A percentile compares a stretch with the other conserved stretches of the same genome.
phyloP scores from a whole-genome alignment of 2,329 filamentous ascomycete genomes.

The Trematosphaeria pertusa region DNA sequence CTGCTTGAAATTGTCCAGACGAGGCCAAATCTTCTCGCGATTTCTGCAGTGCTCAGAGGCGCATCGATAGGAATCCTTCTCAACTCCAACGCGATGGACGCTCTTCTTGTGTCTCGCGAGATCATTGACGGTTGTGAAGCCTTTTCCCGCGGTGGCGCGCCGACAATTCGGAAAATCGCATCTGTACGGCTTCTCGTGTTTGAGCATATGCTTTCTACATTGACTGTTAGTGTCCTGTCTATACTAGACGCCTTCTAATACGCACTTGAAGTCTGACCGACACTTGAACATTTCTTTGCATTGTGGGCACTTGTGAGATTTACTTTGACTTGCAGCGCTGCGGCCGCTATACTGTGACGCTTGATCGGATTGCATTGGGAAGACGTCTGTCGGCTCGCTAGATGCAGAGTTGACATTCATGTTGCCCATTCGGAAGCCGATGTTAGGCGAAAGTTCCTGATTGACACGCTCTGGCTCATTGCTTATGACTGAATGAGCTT shows the following conservation, averaged over 20 bases:
- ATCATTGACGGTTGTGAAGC: slow-evolving; percentile 83
- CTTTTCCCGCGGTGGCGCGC: slow-evolving; percentile 56
- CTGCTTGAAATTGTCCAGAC: slow-evolving; percentile 84
- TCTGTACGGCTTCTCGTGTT: slow-evolving; percentile 71
- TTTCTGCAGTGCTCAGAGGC: slow-evolving; percentile 62
- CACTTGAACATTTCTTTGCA: slow-evolving; percentile 40
- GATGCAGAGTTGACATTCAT: slow-evolving; percentile 24
- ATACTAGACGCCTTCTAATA: slow-evolving; percentile 1
- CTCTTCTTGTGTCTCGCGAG: slow-evolving; percentile 79
- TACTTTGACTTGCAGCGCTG: slow-evolving; percentile 25
- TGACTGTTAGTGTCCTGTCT: slow-evolving; percentile 15
- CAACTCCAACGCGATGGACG: slow-evolving; percentile 65
- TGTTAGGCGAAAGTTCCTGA: slow-evolving; percentile 28
- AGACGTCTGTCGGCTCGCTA: slow-evolving; percentile 23
- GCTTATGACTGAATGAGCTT: slow-evolving; percentile 38
- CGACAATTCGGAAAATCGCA: slow-evolving; percentile 67
- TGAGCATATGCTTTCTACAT: slow-evolving; percentile 76
- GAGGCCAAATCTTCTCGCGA: slow-evolving; percentile 75
- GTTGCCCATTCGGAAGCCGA: slow-evolving; percentile 21
- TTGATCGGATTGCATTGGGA: slow-evolving; percentile 27
- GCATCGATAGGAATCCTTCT: slow-evolving; percentile 65
- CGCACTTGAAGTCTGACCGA: slow-evolving; percentile 47
- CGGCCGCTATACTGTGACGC: slow-evolving; percentile 33
- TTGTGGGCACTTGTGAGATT: slow-evolving; percentile 19
- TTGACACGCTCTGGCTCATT: slow-evolving; percentile 29